A percentile compares a stretch with the other conserved stretches of the same genome.
Evolutionary conservation across 768 basidiomycete genomes (phyloP).

Genomic region (Dendrothele bispora): DNA sequence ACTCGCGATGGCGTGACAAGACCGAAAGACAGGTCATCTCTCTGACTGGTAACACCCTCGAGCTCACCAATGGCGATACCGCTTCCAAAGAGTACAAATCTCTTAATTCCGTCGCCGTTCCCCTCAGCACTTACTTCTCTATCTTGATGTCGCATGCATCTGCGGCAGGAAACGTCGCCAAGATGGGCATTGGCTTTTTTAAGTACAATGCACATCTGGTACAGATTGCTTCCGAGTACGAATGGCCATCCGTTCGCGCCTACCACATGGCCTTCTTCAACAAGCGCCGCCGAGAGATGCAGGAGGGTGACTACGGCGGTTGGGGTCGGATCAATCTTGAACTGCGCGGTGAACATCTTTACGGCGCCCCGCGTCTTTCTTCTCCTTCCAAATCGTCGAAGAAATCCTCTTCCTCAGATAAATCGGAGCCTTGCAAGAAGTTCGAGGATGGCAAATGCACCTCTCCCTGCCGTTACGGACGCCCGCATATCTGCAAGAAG

Average conservation of each 20-base stretch:
- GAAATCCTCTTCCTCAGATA: too few relatives aligned
- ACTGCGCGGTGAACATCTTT: not conserved
- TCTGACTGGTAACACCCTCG: constrained; percentile 8
- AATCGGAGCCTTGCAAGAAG: too few relatives aligned
- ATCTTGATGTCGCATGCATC: not conserved
- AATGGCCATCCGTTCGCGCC: not conserved
- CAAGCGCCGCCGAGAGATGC: not conserved
- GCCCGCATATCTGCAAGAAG: not conserved
- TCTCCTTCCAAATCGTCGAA: too few relatives aligned
- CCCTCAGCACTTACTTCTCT: constrained; percentile 9
- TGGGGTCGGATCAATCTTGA: not conserved
- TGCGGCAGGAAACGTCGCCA: not conserved
- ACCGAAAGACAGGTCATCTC: constrained; percentile 6
- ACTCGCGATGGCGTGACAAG: constrained; percentile 14
- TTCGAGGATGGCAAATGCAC: too few relatives aligned
- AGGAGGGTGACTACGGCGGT: not conserved
- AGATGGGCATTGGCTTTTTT: not conserved
- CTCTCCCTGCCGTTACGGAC: not conserved
- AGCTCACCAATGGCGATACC: constrained; percentile 8
- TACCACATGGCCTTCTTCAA: constrained; percentile 4
- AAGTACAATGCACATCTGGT: constrained; percentile 3
- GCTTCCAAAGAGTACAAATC: constrained; percentile 14
- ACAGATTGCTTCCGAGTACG: not conserved
- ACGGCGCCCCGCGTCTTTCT: not conserved
- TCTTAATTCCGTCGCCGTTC: constrained; percentile 8